Evolutionary conservation across 2,329 filamentous ascomycete genomes (phyloP), one percentile per base, ranked within the genome.

Genomic region (Cladobotryum mycophilum): DNA sequence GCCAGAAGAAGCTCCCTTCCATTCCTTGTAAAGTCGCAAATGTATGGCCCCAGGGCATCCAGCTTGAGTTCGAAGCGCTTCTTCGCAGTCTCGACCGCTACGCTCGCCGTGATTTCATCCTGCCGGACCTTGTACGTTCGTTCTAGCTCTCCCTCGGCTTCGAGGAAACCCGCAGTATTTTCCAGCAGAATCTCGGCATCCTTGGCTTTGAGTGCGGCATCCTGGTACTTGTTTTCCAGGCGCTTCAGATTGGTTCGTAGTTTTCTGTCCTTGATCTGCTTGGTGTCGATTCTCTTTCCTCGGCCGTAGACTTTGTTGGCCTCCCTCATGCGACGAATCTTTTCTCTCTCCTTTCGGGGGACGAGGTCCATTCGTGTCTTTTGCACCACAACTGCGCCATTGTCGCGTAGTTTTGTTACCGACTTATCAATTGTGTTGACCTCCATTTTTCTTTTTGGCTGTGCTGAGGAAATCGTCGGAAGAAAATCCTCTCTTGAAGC

Each of bases 131-230:
- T 91, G 73, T 95, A 97, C 17, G 93, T 99, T 64, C 84, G 78
- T 68, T 99, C 93, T 54, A 99, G 76, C 65, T 91, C 91, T 22
- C 79, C 80, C 67, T 99, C 93, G 1, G 92, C 79, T 68, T 97
- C 89, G 50, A 99, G 74, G 61, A 95, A 95, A 6, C 93, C 93
- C 11, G 80, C 74, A 6, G 85, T 81, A 66, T 96, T 89, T 69
- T 97, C 92, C 49, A 95, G 80, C 60, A 99, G 73, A 51, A 99
- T 93, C 70, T 99, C 93, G 18, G 92, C 89, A 75, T 96, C 92
- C 70, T 96, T 95, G 14, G 93, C 90, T 67, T 88, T 85, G 35
- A 95, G 69, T 1, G 87, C 75, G 1, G 92, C 92, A 60, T 86
- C 80, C 62, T 90, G 82, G 70, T 90, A 92, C 67, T 93, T 93